phyloP scores from a whole-genome alignment of 2,329 filamentous ascomycete genomes.

The Sordariomycetes sp. region DNA sequence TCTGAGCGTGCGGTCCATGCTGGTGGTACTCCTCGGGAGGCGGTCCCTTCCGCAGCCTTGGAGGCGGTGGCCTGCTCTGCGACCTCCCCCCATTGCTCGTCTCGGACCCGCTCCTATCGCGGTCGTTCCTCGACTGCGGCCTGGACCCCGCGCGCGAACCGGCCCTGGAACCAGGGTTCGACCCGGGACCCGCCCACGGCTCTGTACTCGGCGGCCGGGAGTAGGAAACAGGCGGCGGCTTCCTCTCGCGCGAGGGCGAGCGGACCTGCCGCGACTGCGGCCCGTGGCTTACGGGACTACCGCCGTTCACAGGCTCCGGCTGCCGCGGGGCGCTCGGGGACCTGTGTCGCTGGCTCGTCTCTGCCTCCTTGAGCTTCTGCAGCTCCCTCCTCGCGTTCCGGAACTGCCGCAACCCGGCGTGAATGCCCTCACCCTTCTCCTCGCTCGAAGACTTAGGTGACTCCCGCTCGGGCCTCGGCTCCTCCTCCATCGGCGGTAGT shows the following conservation, averaged over 20 bases:
- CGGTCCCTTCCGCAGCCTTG: constrained; percentile 20
- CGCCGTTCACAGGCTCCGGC: not conserved
- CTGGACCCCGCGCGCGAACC: constrained; percentile 13
- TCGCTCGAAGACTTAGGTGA: constrained; percentile 8
- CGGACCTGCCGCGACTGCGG: constrained; percentile 11
- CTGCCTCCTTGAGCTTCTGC: constrained; percentile 40
- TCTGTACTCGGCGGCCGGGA: constrained; percentile 28
- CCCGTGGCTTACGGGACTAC: not conserved
- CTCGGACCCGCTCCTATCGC: constrained; percentile 42
- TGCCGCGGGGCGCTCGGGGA: constrained; percentile 11
- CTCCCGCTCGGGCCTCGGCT: constrained; percentile 6
- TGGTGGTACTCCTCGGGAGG: constrained; percentile 21
- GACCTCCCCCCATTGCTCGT: constrained; percentile 30
- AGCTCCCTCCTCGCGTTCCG: constrained; percentile 43
- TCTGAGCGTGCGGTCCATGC: constrained; percentile 17
- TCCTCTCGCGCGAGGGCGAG: constrained; percentile 28
- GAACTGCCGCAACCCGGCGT: constrained; percentile 41
- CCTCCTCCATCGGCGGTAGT: constrained; percentile 13
- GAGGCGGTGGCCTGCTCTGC: constrained; percentile 20
- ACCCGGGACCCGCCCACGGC: constrained; percentile 12
- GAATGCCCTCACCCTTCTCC: constrained; percentile 26
- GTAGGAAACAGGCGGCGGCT: constrained; percentile 29
- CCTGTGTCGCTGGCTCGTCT: constrained; percentile 27
- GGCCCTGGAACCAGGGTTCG: constrained; percentile 12
- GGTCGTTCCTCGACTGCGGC: constrained; percentile 21